Base-by-base conservation (phyloP, 441 rosid species). In the Daphne laureola region DNA sequence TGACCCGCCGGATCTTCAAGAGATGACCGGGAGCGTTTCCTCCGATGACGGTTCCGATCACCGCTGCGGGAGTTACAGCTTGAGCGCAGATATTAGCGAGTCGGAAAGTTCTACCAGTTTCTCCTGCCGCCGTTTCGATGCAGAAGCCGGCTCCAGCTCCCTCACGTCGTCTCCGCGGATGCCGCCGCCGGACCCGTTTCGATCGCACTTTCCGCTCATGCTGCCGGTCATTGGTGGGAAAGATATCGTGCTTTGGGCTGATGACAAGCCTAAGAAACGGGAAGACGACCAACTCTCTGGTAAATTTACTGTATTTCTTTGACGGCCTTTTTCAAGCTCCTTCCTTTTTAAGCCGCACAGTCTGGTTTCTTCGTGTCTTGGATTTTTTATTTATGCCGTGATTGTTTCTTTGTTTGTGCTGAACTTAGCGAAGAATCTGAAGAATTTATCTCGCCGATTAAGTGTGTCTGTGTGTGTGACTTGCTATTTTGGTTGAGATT, bases 31-130 rank as follows among this genome's bases (percentile, higher is more conserved):
- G 42, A 88, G 90, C 66, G 43, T 76, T 3, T 73, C 81, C 38
- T 83, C 91, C 1, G 94, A 81, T 51, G 93, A 86, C 50, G 81
- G 68, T 36, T 76, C 80, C 26, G 78, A 74, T 62, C 76, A 57
- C 73, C 76, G 90, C 58, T 78, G 90, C 73, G 96, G 97, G 4
- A 89, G 95, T 54, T 93, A 93, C 78, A 81, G 90, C 53, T 64
- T 90, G 66, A 89, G 98, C 68, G 98, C 97, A 53, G 98, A 93
- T 63, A 72, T 93, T 67, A 89, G 96, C 56, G 96, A 93, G 79
- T 89, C 98, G 0, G 95, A 89, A 76, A 93, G 96, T 62, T 80
- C 83, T 14, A 83, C 90, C 62, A 83, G 95, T 73, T 84, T 86
- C 66, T 88, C 86, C 4, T 73, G 81, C 67, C 81, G 76, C 38